phyloP scores from a whole-genome alignment of 331 rosid genomes.

The Cydonia oblonga region DNA sequence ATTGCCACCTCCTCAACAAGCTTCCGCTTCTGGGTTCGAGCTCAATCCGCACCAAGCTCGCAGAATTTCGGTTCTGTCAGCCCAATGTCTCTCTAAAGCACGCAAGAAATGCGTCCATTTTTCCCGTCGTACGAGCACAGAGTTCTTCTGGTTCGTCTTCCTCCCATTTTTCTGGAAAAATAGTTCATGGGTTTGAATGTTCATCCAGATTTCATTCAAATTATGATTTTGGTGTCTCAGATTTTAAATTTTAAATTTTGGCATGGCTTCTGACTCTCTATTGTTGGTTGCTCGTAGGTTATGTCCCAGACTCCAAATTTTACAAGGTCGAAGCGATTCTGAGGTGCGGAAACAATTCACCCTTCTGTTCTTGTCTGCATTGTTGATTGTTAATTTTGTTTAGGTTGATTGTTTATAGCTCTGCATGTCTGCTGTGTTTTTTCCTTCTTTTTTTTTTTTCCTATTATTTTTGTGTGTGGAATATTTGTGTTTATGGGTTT shows the following conservation, averaged over 20 bases:
- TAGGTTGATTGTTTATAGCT: neutral
- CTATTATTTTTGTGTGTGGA: neutral
- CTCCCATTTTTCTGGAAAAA: neutral
- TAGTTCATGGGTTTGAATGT: neutral
- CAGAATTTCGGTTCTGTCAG: constrained; percentile 12
- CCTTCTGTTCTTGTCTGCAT: neutral
- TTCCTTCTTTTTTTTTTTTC: no score
- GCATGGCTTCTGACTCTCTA: neutral
- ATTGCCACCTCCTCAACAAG: constrained; percentile 16
- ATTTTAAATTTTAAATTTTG: neutral
- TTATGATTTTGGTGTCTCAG: neutral
- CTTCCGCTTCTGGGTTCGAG: constrained; percentile 9
- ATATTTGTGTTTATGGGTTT: constrained; percentile 6
- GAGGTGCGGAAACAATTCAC: constrained; percentile 28
- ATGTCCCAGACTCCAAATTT: constrained; percentile 58
- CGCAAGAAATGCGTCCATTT: constrained; percentile 24
- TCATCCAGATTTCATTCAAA: neutral
- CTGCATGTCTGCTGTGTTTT: neutral
- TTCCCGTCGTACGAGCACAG: constrained; percentile 55
- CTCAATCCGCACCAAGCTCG: constrained; percentile 9
- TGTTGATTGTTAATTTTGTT: neutral
- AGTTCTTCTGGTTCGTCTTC: constrained; percentile 30
- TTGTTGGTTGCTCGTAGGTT: constrained; percentile 28
- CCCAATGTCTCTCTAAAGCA: constrained; percentile 26
- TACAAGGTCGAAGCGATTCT: constrained; percentile 92